Base-by-base conservation (phyloP, 257 asterid genomes). In the Ehretia macrophylla region DNA sequence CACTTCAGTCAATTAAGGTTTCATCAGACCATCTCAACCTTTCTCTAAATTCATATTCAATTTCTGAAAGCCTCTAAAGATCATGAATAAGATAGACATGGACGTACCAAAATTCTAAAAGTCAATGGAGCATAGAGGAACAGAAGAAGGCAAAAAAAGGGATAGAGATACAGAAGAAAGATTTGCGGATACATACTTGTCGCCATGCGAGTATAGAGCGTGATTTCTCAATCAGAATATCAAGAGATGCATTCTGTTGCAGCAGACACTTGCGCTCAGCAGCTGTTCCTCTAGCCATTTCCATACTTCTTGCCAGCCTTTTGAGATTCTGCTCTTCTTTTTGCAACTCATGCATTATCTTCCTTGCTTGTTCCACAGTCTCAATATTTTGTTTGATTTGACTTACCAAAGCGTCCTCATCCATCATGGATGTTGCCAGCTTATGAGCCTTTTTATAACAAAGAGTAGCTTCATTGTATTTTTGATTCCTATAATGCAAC, bases 361-460 rank as follows among this genome's bases (percentile, higher is more conserved):
- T 50, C 62, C 55, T 56, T 27, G 99, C 95, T 72, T 74, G 81
- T 68, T 55, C 76, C 56, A 85, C 92, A 55, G 75, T 89, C 65
- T 53, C 50, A 66, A 85, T 86, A 58, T 93, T 93, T 57, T 77
- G 78, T 58, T 69, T 60, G 56, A 87, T 84, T 70, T 89, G 88
- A 52, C 69, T 66, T 14, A 71, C 80, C 59, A 93, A 69, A n/a
- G 63, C 82, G 68, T 77, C 73, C 83, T 89, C 99, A 68, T 93
- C 97, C 76, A 85, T 96, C 94, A 93, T 66, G 65, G 86, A 78
- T 69, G 79, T 88, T 39, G 96, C 97, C 73, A 85, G 77, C n/a
- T 79, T 73, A 55, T 78, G 82, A 0, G 97, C 96, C 77, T 85
- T 85, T 59, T 73, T 76, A 70, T 93, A 93, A 70, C 85, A 85